Evolutionary conservation across 805 yeast genomes (phyloP).

Genomic region (Ogataea kodamae): DNA sequence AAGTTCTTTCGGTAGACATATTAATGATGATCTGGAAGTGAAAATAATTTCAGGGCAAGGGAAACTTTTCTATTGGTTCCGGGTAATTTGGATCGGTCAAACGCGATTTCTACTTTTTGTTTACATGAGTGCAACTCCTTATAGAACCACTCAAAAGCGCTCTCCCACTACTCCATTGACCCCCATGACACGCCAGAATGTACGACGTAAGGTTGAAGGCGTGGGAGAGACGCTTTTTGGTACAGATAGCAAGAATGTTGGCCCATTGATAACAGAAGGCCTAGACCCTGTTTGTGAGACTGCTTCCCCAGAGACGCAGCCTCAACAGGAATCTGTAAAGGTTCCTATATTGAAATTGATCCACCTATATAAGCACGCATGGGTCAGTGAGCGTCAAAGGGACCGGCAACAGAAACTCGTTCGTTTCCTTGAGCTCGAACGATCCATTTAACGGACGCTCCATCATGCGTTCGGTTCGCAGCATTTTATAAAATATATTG

Average conservation of each 20-base stretch:
- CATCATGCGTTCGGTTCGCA: too few relatives aligned
- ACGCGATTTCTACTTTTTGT: conserved; percentile 10
- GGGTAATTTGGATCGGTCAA: conserved; percentile 5
- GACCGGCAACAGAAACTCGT: conserved; percentile 13
- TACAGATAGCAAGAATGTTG: too few relatives aligned
- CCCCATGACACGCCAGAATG: conserved; percentile 26
- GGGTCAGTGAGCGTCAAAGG: conserved; percentile 19
- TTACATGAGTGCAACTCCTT: conserved; percentile 12
- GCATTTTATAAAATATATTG: conserved; percentile 1
- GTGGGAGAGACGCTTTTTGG: too few relatives aligned
- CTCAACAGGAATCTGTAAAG: too few relatives aligned
- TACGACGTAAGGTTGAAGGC: conserved; percentile 25
- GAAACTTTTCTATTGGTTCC: conserved; percentile 4
- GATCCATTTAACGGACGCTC: conserved; percentile 12
- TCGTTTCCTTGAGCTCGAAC: conserved; percentile 25
- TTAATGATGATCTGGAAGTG: conserved; percentile 11
- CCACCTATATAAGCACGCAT: conserved; percentile 15
- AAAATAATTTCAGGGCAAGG: conserved; percentile 4
- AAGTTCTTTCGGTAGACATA: conserved; percentile 80
- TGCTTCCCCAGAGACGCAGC: too few relatives aligned
- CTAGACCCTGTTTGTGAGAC: too few relatives aligned
- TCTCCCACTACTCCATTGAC: conserved; percentile 34
- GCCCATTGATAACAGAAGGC: too few relatives aligned
- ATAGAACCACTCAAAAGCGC: conserved; percentile 21
- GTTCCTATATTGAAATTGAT: too few relatives aligned